A percentile compares a stretch with the other conserved stretches of the same genome.
Conservation (phyloP, 2,329 filamentous ascomycete species). For the Penicillium nordicum region DNA sequence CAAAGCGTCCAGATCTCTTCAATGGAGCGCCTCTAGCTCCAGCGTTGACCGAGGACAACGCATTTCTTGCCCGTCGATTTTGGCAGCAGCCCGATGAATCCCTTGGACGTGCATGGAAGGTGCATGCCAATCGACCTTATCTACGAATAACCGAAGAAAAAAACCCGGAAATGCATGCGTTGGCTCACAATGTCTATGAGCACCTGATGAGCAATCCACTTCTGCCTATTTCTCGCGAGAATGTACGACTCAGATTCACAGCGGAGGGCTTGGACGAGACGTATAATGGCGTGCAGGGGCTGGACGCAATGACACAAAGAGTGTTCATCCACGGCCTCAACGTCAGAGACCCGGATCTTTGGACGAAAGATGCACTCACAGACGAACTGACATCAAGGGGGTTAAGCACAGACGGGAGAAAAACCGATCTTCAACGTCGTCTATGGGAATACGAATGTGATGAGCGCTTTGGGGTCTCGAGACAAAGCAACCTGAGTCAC, state of each 20-base stretch:
- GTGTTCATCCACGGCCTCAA: background rate
- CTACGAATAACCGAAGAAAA: background rate
- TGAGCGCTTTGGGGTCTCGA: slow-evolving; percentile 18
- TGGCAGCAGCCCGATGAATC: slow-evolving; percentile 28
- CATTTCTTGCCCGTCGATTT: slow-evolving; percentile 25
- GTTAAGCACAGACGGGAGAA: slow-evolving; percentile 9
- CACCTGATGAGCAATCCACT: slow-evolving; percentile 24
- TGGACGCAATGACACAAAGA: background rate
- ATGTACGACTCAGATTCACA: slow-evolving; percentile 11
- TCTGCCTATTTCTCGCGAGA: slow-evolving; percentile 14
- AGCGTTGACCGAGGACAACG: slow-evolving; percentile 21
- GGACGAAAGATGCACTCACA: background rate
- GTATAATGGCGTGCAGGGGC: slow-evolving; percentile 1
- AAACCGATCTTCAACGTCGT: slow-evolving; percentile 18
- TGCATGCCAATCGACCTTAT: slow-evolving; percentile 4
- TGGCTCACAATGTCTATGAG: slow-evolving; percentile 34
- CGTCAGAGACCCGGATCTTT: background rate
- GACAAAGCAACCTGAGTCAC: slow-evolving; percentile 26
- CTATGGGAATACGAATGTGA: slow-evolving; percentile 22
- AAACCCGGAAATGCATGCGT: slow-evolving; percentile 14
- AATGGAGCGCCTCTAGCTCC: slow-evolving; percentile 28
- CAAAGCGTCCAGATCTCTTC: slow-evolving; percentile 17
- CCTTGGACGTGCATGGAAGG: slow-evolving; percentile 14
- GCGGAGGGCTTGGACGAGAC: slow-evolving; percentile 8
- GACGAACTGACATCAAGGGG: slow-evolving; percentile 16